These are phyloP conservation scores for Colletotrichum phormii DNA, from an alignment of 2,329 filamentous ascomycete genomes.

Conservation along the genomic window DNA sequence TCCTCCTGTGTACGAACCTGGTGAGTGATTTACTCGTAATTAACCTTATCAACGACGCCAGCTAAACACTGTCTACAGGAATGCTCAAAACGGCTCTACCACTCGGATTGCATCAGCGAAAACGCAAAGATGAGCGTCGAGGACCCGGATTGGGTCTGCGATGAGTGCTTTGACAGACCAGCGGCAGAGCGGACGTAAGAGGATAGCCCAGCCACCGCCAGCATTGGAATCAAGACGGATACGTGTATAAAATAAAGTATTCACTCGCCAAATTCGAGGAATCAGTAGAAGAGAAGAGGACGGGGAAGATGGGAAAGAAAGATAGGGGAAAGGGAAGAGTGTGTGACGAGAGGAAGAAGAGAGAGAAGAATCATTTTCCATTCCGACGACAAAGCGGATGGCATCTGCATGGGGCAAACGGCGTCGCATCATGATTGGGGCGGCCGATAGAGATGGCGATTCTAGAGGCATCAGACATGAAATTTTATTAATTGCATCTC, in stretches of 20 bases:
- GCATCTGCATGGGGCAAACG: conserved; percentile 26
- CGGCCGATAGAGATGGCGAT: conserved; percentile 3
- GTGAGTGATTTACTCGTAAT: conserved; percentile 47
- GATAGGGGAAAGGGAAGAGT: background rate
- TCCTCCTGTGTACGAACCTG: conserved; percentile 63
- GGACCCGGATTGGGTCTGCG: conserved; percentile 46
- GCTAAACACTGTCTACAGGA: conserved; percentile 45
- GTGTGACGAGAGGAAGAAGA: no score
- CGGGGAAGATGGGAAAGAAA: background rate
- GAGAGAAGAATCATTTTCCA: no score
- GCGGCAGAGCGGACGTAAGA: conserved; percentile 13
- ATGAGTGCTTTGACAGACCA: conserved; percentile 18
- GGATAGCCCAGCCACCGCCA: background rate
- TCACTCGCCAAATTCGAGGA: background rate
- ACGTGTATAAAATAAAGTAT: background rate
- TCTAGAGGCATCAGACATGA: conserved; percentile 8
- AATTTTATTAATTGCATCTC: background rate
- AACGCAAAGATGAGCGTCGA: conserved; percentile 42
- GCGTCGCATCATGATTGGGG: conserved; percentile 8
- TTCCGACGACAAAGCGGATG: conserved; percentile 18
- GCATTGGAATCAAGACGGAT: background rate
- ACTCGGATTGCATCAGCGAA: conserved; percentile 57
- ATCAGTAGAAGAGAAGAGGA: background rate
- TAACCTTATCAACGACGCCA: conserved; percentile 17
- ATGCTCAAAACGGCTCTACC: conserved; percentile 59